A percentile compares a stretch with the other conserved stretches of the same genome.
Conservation (phyloP, 225 moss, liverwort and hornwort genomes). For the Anthoceros angustus region DNA sequence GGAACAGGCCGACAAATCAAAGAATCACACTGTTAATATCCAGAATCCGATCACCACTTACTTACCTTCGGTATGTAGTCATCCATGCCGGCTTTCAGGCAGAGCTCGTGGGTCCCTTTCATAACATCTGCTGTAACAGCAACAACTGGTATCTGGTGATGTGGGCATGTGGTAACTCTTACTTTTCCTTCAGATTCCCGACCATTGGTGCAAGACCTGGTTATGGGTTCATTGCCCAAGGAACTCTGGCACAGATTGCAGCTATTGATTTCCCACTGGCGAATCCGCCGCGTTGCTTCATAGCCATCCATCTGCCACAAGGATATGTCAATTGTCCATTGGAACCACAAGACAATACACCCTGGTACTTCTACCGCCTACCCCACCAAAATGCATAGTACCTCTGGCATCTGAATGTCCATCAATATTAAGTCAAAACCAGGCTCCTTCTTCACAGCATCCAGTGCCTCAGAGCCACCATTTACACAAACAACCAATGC, state of each 20-base stretch:
- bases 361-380: neutral
- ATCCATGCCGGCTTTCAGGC: conserved; percentile 70
- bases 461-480: conserved; percentile 49
- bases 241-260: conserved; percentile 32
- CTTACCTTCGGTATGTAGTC: conserved; percentile 83
- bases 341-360: neutral
- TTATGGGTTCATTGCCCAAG: conserved; percentile 5
- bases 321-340: neutral
- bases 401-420: conserved; percentile 98
- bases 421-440: conserved; percentile 63
- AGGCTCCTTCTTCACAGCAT: conserved; percentile 32
- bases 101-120: conserved; percentile 50
- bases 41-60: conserved; percentile 2
- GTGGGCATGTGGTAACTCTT: conserved; percentile 21
- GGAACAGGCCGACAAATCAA: neutral
- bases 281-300: conserved; percentile 64
- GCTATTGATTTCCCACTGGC: conserved; percentile 51
- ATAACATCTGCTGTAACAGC: conserved; percentile 75
- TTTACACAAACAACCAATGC: conserved; percentile 49
- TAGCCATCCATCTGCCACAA: conserved; percentile 70
- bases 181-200: neutral
- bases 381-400: conserved; percentile 3
- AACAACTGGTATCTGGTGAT: conserved; percentile 55
- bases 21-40: neutral
- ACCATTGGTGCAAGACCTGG: neutral